These are phyloP conservation scores for Celoporthe dispersa DNA, from an alignment of 2,329 filamentous ascomycete species.

Conservation along the genomic window DNA sequence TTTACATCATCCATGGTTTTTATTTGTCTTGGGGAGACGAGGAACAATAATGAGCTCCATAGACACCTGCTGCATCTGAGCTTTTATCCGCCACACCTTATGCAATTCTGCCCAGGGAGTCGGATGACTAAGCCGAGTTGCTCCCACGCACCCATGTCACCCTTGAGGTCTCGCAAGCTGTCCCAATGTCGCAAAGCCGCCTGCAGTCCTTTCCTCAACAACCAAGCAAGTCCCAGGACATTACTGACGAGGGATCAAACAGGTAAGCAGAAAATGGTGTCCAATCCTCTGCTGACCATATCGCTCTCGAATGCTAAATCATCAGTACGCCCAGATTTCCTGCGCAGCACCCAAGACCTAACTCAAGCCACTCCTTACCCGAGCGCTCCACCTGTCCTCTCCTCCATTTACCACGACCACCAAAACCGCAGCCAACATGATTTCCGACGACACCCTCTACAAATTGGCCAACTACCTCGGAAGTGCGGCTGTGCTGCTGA, in stretches of 20 bases:
- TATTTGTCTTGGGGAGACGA: neutral
- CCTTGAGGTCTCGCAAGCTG: slow-evolving; percentile 24
- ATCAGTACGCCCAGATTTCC: neutral
- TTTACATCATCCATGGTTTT: neutral
- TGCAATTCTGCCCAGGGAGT: neutral
- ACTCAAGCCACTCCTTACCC: slow-evolving; percentile 7
- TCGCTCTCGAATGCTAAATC: neutral
- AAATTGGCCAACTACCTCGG: slow-evolving; percentile 91
- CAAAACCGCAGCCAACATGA: slow-evolving; percentile 68
- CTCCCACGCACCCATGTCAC: neutral
- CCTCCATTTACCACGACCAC: neutral
- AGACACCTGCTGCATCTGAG: neutral
- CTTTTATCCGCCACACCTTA: neutral
- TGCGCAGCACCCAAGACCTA: neutral
- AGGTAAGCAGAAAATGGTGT: neutral
- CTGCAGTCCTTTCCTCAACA: slow-evolving; percentile 6
- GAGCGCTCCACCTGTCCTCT: slow-evolving; percentile 13
- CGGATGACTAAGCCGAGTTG: slow-evolving; percentile 7
- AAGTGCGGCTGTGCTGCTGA: slow-evolving; percentile 85
- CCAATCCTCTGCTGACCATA: neutral
- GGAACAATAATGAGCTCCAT: neutral
- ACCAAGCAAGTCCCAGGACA: neutral
- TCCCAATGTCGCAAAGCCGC: slow-evolving; percentile 21
- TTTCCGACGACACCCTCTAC: slow-evolving; percentile 91
- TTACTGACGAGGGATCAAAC: neutral